A percentile compares a stretch with the other conserved stretches of the same genome.
Evolutionary conservation across 805 yeast species (phyloP).

Genomic region (Metschnikowia chrysomelidarum): DNA sequence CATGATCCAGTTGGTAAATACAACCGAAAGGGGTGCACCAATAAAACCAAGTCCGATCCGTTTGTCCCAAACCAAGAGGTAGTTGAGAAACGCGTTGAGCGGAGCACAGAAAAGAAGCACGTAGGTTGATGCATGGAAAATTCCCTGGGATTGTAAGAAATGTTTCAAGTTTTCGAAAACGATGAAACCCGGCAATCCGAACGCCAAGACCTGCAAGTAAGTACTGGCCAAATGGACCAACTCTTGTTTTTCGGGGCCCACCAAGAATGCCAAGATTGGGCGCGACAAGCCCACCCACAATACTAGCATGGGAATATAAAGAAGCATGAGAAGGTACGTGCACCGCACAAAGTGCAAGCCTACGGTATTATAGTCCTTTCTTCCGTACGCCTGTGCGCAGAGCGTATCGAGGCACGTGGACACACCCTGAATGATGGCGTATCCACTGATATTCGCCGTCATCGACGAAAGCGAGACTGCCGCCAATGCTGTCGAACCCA

Average conservation of each 20-base stretch:
- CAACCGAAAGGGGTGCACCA: constrained; percentile 78
- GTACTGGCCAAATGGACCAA: constrained; percentile 51
- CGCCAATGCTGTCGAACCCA: constrained; percentile 69
- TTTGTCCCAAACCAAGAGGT: constrained; percentile 64
- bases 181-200: constrained; percentile 75
- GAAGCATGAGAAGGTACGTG: constrained; percentile 50
- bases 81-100: constrained; percentile 64
- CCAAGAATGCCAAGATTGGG: constrained; percentile 38
- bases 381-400: constrained; percentile 77
- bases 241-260: constrained; percentile 25
- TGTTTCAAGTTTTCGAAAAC: constrained; percentile 71
- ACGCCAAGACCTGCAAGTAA: constrained; percentile 53
- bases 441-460: constrained; percentile 76
- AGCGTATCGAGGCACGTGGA: constrained; percentile 78
- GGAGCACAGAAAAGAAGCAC: constrained; percentile 73
- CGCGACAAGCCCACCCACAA: constrained; percentile 63
- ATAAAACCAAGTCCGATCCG: constrained; percentile 58
- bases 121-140: constrained; percentile 77
- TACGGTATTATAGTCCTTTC: constrained; percentile 59
- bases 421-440: constrained; percentile 72
- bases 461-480: constrained; percentile 73
- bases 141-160: constrained; percentile 73
- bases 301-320: constrained; percentile 52
- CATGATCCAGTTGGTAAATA: constrained; percentile 70
- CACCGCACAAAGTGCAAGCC: constrained; percentile 71